Evolutionary conservation across 257 asterid genomes (phyloP), one percentile per base, ranked within the genome.

Genomic region (Striga asiatica): DNA sequence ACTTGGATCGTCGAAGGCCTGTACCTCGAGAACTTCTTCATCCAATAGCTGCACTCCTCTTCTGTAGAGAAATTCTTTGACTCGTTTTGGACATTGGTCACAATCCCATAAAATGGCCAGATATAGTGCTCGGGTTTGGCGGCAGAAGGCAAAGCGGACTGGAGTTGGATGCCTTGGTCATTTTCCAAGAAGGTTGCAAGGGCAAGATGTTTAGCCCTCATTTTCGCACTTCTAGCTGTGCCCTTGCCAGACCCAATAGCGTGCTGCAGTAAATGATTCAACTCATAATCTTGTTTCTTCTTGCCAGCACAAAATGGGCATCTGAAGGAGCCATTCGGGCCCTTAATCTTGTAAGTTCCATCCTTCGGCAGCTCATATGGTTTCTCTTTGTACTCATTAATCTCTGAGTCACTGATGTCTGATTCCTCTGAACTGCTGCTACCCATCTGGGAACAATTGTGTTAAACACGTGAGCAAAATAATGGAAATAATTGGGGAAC

Each of bases 231-330:
- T 62, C 59, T 77, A 45, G 84, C 60, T 6, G 96, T 69, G 42
- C 93, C 94, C 74, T 80, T 87, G 50, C 83, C 76, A n/a, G 68
- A 92, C 69, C 97, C 95, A 41, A 80, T 69, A 18, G 95, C 98
- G 69, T 87, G 98, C 43, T 77, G 86, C 65, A 66, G 65, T 34
- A 92, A 95, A 57, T 92, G 97, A 67, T 82, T 77, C 72, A 74
- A 82, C 79, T 77, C 77, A 67, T 84, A 92, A 65, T 79, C 97
- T 37, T 92, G 98, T 50, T 92, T 92, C 74, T 88, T 92, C 79
- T 85, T 88, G 10, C 95, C 97, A 25, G 94, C 95, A 64, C 97
- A 92, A 39, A 87, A 92, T 25, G 98, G 98, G 66, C 98, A 92
- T 53, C 95, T 77, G 37, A 92, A 77, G 66, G 77, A 39, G 46